Percentiles rank a stretch among this genome's conserved stretches.
Conservation (phyloP, 2,329 filamentous ascomycete species). For the Hirsutella minnesotensis region DNA sequence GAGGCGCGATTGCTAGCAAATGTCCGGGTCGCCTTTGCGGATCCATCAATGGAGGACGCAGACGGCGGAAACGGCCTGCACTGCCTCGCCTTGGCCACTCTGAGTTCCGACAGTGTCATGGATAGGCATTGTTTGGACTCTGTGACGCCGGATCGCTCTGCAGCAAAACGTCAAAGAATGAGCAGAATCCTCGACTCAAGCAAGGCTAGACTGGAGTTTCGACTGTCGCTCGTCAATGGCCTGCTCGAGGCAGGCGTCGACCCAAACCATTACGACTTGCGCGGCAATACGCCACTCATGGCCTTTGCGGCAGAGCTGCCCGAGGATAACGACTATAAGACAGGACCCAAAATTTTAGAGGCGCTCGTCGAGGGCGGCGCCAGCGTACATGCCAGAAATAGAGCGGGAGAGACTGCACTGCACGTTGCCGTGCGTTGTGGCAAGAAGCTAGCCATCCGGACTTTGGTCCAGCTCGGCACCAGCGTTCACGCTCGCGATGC, state of each 20-base stretch:
- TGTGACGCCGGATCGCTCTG: conserved; percentile 2
- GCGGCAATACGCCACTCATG: conserved; percentile 44
- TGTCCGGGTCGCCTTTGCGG: conserved; percentile 6
- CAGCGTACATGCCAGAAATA: conserved; percentile 36
- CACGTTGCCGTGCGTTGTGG: conserved; percentile 41
- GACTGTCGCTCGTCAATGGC: conserved; percentile 12
- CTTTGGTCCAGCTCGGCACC: conserved; percentile 33
- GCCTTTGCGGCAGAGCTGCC: conserved; percentile 38
- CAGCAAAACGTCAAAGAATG: background rate
- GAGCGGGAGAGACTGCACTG: conserved; percentile 41
- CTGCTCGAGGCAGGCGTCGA: conserved; percentile 29
- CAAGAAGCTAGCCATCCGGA: conserved; percentile 37
- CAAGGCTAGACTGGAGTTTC: conserved; percentile 15
- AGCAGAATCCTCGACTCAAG: conserved; percentile 22
- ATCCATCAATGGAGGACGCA: conserved; percentile 15
- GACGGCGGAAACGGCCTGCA: conserved; percentile 45
- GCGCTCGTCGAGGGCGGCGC: conserved; percentile 30
- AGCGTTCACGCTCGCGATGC: conserved; percentile 35
- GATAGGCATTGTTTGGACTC: conserved; percentile 18
- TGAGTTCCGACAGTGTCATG: conserved; percentile 26
- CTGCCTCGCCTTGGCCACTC: conserved; percentile 42
- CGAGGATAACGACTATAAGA: conserved; percentile 37
- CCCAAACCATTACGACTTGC: conserved; percentile 38
- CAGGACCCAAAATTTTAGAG: conserved; percentile 32
- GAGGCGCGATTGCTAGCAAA: conserved; percentile 13